Base-by-base conservation (phyloP, 495 filamentous ascomycete genomes). In the Xylaria bambusicola region DNA sequence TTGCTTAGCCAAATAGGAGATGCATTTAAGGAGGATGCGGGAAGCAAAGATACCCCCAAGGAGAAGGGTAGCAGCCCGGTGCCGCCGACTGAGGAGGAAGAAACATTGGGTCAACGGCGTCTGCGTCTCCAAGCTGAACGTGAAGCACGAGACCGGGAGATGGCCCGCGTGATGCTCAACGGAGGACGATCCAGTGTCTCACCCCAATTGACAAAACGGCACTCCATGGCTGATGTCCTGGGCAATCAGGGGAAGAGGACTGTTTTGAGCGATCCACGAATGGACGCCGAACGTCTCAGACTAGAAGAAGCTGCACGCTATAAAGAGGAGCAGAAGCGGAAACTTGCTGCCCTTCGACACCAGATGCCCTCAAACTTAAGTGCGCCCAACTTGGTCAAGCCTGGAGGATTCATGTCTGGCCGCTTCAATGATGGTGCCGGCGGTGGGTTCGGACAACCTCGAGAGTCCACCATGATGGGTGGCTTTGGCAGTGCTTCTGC, bases 61-160 rank as follows among this genome's bases (percentile, higher is more conserved):
- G 71, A 62, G 29, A 73, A 73, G 52, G 64, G 61, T 36, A 68
- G 71, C 44, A 58, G 53, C 50, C 75, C 67, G 49, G 65, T 67
- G 6, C 65, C 70, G 13, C 70, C 67, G 1, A 71, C 76, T 6
- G 88, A 87, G 57, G 81, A 82, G 53, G 90, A 96, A 61, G 93
- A 98, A 70, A 96, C 93, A 0, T 82, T 98, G 2, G 94, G 86
- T 12, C 91, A 98, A 68, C 86, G 93, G 7, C 86, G 92, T 3
- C 84, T 80, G 58, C 85, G 94, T 13, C 81, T 98, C 1, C 89
- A 92, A 70, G 85, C 82, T 44, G 89, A 93, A 73, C 80, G 80
- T 10, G 80, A 86, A 59, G 81, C 83, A 3, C 75, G 75, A 33
- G 79, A 75, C 33, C 73, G 74, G 21, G 76, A 81, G 71, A 73